Evolutionary conservation across 1,284 basidiomycete species (phyloP), one percentile per base, ranked within the genome.

Genomic region (Irpex lacteus): DNA sequence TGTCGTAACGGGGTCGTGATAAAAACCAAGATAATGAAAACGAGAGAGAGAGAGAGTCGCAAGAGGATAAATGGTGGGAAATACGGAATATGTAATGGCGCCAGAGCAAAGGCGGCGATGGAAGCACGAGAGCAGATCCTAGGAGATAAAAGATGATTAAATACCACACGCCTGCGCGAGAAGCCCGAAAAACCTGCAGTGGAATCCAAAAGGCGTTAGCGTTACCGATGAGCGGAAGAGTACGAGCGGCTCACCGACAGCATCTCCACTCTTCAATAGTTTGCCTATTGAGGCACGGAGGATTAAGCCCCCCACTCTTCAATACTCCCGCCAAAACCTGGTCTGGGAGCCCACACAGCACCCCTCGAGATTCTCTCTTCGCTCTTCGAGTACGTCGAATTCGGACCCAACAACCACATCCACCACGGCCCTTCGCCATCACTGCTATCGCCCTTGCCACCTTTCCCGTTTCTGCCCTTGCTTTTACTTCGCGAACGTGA

Each of bases 381-480:
- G 50, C 68, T 63, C 59, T 66, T 64, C 37, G 65, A 62, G 6
- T 70, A 63, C 26, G 65, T 60, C 11, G 63, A 67, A 32, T 13
- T 69, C 68, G 1, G 68, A 67, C 9, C 71, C 72, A 66, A 77
- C 68, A 87, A 74, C 80, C 85, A 86, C 65, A 75, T 74, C 79
- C 85, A 83, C 85, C 88, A 87, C 13, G 80, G 78, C 49, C 59
- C 61, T 32, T 68, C 70, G 19, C 61, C 73, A 15, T 70, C 71
- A 37, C 69, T 66, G 53, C 60, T 67, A 59, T 66, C 64, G 50
- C 64, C 65, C 11, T 70, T 66, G 63, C 65, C 63, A 34, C 64
- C 66, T 56, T 69, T 73, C 8, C 64, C 40, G 8, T 15, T 44
- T 15, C 40, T 9, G 15, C 54, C 74, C 62, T 66, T 70, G n/a